A percentile compares a stretch with the other conserved stretches of the same genome.
Conservation (phyloP, 2,329 filamentous ascomycete species). For the Aspergillus sojae region DNA sequence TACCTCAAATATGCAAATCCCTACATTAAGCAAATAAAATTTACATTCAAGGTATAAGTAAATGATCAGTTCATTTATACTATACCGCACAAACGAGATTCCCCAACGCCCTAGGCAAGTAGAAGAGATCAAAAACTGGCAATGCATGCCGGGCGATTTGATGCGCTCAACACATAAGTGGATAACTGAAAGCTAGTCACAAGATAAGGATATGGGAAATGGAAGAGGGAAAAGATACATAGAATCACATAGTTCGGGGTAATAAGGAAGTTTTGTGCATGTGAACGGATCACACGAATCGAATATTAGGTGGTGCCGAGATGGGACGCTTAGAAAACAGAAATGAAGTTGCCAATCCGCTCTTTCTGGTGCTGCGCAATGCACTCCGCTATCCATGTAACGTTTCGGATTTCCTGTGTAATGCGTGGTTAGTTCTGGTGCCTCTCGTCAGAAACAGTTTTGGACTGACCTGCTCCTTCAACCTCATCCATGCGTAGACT, state of each 20-base stretch:
- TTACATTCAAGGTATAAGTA: not conserved
- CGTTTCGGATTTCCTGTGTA: conserved; percentile 92
- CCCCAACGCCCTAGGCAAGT: conserved; percentile 31
- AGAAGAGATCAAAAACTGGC: conserved; percentile 23
- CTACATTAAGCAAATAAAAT: not conserved
- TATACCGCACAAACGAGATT: conserved; percentile 31
- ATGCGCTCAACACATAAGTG: conserved; percentile 38
- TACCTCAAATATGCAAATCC: not conserved
- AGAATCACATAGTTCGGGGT: conserved; percentile 12
- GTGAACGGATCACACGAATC: conserved; percentile 12
- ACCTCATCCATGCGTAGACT: conserved; percentile 96
- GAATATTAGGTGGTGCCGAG: conserved; percentile 6
- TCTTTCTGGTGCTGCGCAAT: conserved; percentile 99
- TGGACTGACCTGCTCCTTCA: conserved; percentile 84
- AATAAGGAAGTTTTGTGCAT: conserved; percentile 1
- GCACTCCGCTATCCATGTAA: conserved; percentile 99
- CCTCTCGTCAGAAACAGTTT: not conserved
- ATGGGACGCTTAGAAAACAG: conserved; percentile 71
- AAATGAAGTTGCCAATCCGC: conserved; percentile 97
- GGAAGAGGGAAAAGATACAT: conserved; percentile 18
- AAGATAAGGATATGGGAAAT: conserved; percentile 26
- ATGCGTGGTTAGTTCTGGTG: conserved; percentile 26
- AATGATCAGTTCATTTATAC: conserved; percentile 18
- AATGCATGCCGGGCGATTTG: conserved; percentile 24
- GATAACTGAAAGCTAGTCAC: conserved; percentile 22